These are phyloP conservation scores for Albizia julibrissin DNA, from an alignment of 306 rosid genomes.

Conservation along the genomic window DNA sequence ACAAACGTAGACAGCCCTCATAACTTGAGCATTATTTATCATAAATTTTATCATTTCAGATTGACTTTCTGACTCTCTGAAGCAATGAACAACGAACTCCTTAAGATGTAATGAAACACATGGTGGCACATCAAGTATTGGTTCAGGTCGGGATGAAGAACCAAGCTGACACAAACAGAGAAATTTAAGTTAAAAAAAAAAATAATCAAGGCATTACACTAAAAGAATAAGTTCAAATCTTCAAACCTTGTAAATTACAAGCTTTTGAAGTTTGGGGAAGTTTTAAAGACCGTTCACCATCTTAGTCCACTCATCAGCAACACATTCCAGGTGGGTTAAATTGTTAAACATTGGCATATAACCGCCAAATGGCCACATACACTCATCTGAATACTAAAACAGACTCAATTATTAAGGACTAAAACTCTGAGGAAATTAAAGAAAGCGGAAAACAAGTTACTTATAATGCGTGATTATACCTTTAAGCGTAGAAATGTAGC, in stretches of 20 bases:
- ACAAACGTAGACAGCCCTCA: conserved; percentile 3
- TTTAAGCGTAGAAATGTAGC: too few species aligned
- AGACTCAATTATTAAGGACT: neutral
- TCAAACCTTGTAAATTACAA: neutral
- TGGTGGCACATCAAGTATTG: neutral
- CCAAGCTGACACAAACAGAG: neutral
- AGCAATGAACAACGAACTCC: neutral
- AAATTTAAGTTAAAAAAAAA: too few species aligned
- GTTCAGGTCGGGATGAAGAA: neutral
- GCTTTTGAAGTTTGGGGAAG: neutral
- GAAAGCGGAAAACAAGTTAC: neutral
- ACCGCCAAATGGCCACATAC: neutral
- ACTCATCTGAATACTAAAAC: neutral
- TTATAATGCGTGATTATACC: neutral
- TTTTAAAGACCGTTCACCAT: neutral
- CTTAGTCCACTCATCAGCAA: too few species aligned
- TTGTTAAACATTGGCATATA: conserved; percentile 7
- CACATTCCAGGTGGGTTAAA: neutral
- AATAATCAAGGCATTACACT: too few species aligned
- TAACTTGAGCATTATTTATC: conserved; percentile 7
- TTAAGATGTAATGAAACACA: too few species aligned
- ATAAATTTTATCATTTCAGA: neutral
- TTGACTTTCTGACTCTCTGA: neutral
- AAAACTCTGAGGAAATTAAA: too few species aligned
- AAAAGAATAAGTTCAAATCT: too few species aligned